Percentiles rank a stretch among this genome's conserved stretches.
Evolutionary conservation across 2,329 filamentous ascomycete species (phyloP).

Genomic region (Clarireedia hainanense): DNA sequence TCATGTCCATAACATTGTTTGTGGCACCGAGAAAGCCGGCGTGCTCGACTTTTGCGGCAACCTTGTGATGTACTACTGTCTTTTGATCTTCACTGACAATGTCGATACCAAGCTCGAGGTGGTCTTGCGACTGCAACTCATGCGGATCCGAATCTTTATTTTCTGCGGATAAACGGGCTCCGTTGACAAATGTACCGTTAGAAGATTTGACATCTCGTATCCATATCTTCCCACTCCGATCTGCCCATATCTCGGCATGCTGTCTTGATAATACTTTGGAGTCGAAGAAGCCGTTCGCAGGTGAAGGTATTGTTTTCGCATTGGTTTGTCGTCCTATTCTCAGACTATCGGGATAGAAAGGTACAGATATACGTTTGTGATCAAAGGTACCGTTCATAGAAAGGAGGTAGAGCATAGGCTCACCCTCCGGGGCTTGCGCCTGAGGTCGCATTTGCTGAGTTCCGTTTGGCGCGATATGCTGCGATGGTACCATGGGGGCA

Average conservation of each 20-base stretch:
- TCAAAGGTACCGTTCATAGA: constrained; percentile 97
- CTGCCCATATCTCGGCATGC: constrained; percentile 93
- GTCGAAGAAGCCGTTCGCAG: constrained; percentile 91
- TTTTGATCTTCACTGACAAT: constrained; percentile 99
- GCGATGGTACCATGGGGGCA: constrained; percentile 55
- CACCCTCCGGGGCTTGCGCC: constrained; percentile 40
- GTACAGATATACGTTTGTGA: constrained; percentile 89
- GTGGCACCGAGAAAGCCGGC: constrained; percentile 72
- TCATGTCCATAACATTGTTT: constrained; percentile 77
- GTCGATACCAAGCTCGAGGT: constrained; percentile 91
- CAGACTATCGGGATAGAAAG: constrained; percentile 87
- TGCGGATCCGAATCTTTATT: constrained; percentile 95
- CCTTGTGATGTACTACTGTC: constrained; percentile 96
- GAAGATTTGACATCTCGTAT: constrained; percentile 98
- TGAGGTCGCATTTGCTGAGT: constrained; percentile 39
- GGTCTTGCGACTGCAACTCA: constrained; percentile 84
- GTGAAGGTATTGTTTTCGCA: constrained; percentile 86
- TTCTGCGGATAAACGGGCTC: constrained; percentile 79
- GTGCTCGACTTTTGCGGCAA: constrained; percentile 93
- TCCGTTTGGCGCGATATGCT: constrained; percentile 57
- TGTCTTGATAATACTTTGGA: constrained; percentile 95
- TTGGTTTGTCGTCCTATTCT: constrained; percentile 96
- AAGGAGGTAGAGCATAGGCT: constrained; percentile 75
- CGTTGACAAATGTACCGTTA: constrained; percentile 97
- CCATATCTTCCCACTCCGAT: constrained; percentile 79